A percentile compares a stretch with the other conserved stretches of the same genome.
These are phyloP conservation scores for Metarhizium album DNA, from an alignment of 2,329 filamentous ascomycete species.

Conservation along the genomic window DNA sequence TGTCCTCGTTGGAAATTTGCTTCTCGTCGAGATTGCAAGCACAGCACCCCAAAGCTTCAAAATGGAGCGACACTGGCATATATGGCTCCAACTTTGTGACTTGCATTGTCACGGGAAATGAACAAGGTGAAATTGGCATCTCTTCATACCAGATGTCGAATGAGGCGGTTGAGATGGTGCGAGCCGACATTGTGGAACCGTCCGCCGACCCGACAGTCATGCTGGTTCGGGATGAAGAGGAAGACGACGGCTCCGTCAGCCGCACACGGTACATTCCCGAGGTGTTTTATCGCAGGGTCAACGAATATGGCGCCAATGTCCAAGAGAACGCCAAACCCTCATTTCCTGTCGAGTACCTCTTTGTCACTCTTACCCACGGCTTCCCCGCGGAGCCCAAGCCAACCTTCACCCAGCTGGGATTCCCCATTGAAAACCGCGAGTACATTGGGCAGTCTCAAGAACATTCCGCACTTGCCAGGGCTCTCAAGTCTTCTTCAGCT, in stretches of 20 bases:
- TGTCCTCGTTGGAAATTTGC: conserved; percentile 83
- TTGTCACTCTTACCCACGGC: conserved; percentile 91
- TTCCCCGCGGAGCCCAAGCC: conserved; percentile 77
- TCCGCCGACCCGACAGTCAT: conserved; percentile 88
- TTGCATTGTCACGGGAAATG: conserved; percentile 89
- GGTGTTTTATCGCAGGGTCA: conserved; percentile 90
- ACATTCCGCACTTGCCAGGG: conserved; percentile 53
- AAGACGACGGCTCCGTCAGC: conserved; percentile 59
- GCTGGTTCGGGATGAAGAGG: conserved; percentile 87
- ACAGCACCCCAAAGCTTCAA: conserved; percentile 77
- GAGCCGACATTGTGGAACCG: conserved; percentile 87
- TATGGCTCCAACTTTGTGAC: conserved; percentile 98
- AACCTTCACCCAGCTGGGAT: conserved; percentile 61
- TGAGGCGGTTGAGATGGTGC: conserved; percentile 92
- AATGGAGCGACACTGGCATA: conserved; percentile 90
- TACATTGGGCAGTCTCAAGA: conserved; percentile 81
- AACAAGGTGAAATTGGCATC: conserved; percentile 76
- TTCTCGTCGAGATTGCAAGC: conserved; percentile 85
- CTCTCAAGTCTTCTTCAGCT: conserved; percentile 51
- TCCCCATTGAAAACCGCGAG: conserved; percentile 87
- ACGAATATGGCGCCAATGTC: conserved; percentile 92
- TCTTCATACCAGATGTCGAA: conserved; percentile 93
- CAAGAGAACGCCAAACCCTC: conserved; percentile 95
- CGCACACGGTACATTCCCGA: conserved; percentile 87
- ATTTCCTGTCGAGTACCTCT: conserved; percentile 92